A percentile compares a stretch with the other conserved stretches of the same genome.
Evolutionary conservation across 176 grass and related monocot genomes (phyloP).

Genomic region (Ensete ventricosum): DNA sequence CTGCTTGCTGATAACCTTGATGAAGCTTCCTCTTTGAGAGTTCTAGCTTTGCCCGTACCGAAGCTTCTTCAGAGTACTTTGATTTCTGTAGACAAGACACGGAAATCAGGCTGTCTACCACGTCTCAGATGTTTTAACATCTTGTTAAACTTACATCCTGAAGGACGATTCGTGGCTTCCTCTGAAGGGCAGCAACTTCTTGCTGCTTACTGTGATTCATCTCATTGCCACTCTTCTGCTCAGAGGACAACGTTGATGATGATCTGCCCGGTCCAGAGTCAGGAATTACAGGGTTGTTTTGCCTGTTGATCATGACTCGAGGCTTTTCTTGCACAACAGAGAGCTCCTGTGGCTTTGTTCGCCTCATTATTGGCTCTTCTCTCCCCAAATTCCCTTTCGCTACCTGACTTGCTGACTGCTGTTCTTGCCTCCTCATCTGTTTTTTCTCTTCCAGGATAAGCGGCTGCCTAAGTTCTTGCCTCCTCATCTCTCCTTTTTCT

Average conservation of each 20-base stretch:
- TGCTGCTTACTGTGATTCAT: conserved; percentile 30
- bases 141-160: conserved; percentile 43
- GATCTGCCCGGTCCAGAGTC: conserved; percentile 28
- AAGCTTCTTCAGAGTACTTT: background rate
- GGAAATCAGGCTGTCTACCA: background rate
- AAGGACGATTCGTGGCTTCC: conserved; percentile 14
- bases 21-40: conserved; percentile 44
- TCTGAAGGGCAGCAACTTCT: conserved; percentile 19
- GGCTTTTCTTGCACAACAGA: background rate
- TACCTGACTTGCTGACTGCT: conserved; percentile 8
- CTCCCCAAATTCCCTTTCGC: conserved; percentile 25
- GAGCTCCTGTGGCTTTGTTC: conserved; percentile 2
- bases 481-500: background rate
- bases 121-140: background rate
- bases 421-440: background rate
- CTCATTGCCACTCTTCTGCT: background rate
- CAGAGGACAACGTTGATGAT: conserved; percentile 9
- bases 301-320: background rate
- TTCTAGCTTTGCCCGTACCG: conserved; percentile 25
- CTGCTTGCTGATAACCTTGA: conserved; percentile 53
- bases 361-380: conserved; percentile 26
- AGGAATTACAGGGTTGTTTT: conserved; percentile 12
- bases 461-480: background rate
- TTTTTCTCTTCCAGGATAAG: background rate
- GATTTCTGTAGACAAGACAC: background rate